Conservation (phyloP, 73 alveolate species). For the Paramecium sexaurelia region DNA sequence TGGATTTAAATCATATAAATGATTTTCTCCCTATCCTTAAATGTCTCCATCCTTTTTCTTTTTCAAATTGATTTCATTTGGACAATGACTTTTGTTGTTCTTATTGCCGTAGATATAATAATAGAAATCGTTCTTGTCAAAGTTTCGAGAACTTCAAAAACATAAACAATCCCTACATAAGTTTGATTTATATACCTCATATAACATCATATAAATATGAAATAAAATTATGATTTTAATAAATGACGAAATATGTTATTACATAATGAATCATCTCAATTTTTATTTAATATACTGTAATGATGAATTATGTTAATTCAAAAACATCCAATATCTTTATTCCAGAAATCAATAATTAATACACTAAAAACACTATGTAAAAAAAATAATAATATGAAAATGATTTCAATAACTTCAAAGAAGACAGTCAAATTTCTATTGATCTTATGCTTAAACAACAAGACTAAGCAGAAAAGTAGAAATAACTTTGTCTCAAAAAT, state of each 20-base stretch:
- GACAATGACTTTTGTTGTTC: neutral
- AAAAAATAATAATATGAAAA: constrained; percentile 6
- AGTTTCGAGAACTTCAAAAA: neutral
- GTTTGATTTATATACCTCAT: neutral
- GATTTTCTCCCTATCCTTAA: neutral
- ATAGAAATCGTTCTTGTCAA: neutral
- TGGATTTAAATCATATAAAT: neutral
- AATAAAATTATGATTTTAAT: neutral
- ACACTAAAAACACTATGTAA: neutral
- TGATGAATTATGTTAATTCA: constrained; percentile 20
- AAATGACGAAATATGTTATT: constrained; percentile 12
- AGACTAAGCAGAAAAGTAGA: neutral
- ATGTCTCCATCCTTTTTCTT: neutral
- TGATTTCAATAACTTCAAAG: neutral
- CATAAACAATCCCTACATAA: neutral
- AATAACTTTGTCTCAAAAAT: neutral
- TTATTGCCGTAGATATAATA: neutral
- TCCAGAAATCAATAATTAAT: neutral
- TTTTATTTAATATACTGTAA: neutral
- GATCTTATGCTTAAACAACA: neutral
- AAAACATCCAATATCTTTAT: neutral
- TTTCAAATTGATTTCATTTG: neutral
- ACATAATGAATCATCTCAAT: neutral
- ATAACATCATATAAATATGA: neutral
- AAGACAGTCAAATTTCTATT: neutral